Base-by-base conservation (phyloP, 495 filamentous ascomycete genomes). In the Cercophora samala region DNA sequence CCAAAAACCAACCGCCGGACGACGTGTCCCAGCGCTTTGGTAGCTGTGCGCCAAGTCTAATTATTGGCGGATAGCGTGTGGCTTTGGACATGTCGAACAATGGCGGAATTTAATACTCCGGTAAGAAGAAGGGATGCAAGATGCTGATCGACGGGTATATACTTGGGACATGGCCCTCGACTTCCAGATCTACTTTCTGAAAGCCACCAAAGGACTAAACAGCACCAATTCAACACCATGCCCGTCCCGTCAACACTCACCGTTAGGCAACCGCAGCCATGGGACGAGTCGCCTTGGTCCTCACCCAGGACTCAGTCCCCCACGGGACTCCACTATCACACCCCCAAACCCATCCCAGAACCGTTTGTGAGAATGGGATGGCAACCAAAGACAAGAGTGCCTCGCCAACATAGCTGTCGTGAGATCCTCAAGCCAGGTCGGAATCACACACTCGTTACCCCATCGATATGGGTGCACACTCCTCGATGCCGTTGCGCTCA, bases 321-420 rank as follows among this genome's bases (percentile, higher is more conserved):
- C 24, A 46, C 24, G 60, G 58, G 26, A 9, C 22, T 42, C 32
- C 15, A 21, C n/a, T 29, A 19, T 8, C 18, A 21, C 60, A 22
- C 17, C 60, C 17, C 25, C 60, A 62, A 46, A 21, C 19, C 54
- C 54, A 56, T 23, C 26, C 58, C 58, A 60, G 60, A 42, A 8
- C 25, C 60, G 5, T 37, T 62, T 18, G 26, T 29, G 26, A 62
- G 60, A 22, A 62, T 62, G 60, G 60, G 60, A 46, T 62, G 60
- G 60, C 29, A 62, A 15, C 60, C 60, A 62, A 62, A 62, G n/a
- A 62, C 60, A 26, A 62, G 60, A 42, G 26, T 46, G 18, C 60
- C 60, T 23, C 17, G 26, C n/a, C 60, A 21, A 6, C 11, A 62
- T 4, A 21, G 9, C 26, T 60, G 58, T 60, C 58, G 58, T 23